Conservation (phyloP, 495 filamentous ascomycete genomes). For the Massariosphaeria phaeospora region DNA sequence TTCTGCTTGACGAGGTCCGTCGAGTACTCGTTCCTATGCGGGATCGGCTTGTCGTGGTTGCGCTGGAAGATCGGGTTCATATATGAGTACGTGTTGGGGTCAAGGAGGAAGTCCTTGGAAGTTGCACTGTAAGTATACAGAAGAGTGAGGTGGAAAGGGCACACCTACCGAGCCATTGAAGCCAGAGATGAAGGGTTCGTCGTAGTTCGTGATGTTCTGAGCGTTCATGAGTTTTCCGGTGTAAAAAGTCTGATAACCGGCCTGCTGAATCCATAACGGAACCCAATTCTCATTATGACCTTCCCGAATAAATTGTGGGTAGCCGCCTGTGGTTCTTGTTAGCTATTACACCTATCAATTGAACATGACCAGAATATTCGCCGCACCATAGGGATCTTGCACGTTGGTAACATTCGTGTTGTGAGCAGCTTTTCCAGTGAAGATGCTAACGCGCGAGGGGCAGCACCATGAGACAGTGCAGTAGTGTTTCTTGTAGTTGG, state of each 20-base stretch:
- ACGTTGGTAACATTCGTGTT: slow-evolving; percentile 75
- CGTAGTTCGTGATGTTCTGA: slow-evolving; percentile 36
- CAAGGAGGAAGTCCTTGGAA: slow-evolving; percentile 61
- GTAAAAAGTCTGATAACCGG: slow-evolving; percentile 70
- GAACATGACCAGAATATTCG: neutral
- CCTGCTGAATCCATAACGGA: slow-evolving; percentile 63
- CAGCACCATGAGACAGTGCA: slow-evolving; percentile 39
- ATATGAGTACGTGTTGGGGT: slow-evolving; percentile 69
- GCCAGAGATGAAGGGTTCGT: slow-evolving; percentile 50
- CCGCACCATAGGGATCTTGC: slow-evolving; percentile 46
- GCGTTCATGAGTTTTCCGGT: slow-evolving; percentile 68
- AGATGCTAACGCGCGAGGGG: slow-evolving; percentile 37
- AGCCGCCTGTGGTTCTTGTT: slow-evolving; percentile 51
- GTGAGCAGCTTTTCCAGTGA: slow-evolving; percentile 63
- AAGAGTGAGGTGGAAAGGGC: neutral
- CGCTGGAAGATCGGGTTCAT: slow-evolving; percentile 62
- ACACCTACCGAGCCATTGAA: slow-evolving; percentile 47
- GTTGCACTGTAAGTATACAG: too few relatives aligned
- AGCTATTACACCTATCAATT: too few relatives aligned
- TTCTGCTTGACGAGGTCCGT: slow-evolving; percentile 61
- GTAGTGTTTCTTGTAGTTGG: slow-evolving; percentile 33
- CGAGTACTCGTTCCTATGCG: slow-evolving; percentile 45
- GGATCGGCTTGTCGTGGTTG: slow-evolving; percentile 48
- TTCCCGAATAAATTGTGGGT: slow-evolving; percentile 62
- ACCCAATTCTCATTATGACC: slow-evolving; percentile 64